These are phyloP conservation scores for Xylariomycetidae sp. DNA, from an alignment of 2,329 filamentous ascomycete genomes.

Conservation along the genomic window DNA sequence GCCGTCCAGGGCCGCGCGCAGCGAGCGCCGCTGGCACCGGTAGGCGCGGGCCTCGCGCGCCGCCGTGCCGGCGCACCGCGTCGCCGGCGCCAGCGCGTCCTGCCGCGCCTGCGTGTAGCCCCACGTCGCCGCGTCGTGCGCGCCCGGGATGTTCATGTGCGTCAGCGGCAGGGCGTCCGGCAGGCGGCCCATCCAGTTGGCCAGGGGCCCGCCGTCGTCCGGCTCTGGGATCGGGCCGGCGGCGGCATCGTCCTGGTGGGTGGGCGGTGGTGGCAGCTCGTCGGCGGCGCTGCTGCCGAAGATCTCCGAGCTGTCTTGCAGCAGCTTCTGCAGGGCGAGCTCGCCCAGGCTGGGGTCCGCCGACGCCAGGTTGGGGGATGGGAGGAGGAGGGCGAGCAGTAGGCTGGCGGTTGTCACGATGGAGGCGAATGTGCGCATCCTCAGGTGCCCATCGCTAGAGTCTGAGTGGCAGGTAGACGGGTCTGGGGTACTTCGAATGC, in stretches of 20 bases:
- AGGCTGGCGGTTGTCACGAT: not conserved
- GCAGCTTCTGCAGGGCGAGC: slow-evolving; percentile 35
- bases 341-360: no score
- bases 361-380: no score
- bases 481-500: no score
- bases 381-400: not conserved
- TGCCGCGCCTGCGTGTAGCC: slow-evolving; percentile 41
- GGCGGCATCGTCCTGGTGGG: no score
- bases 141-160: slow-evolving; percentile 43
- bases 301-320: slow-evolving; percentile 34
- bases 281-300: no score
- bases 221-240: no score
- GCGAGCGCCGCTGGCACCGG: slow-evolving; percentile 33
- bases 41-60: slow-evolving; percentile 22
- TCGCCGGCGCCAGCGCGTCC: slow-evolving; percentile 31
- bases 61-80: slow-evolving; percentile 30
- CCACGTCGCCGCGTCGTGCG: slow-evolving; percentile 46
- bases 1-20: slow-evolving; percentile 34
- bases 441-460: no score
- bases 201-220: slow-evolving; percentile 1
- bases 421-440: no score
- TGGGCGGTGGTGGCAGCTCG: no score
- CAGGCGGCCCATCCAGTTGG: slow-evolving; percentile 40
- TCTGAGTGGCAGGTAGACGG: no score
- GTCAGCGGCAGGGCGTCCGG: slow-evolving; percentile 35